Conservation (phyloP, 2,329 filamentous ascomycete genomes). For the Alternaria dauci region DNA sequence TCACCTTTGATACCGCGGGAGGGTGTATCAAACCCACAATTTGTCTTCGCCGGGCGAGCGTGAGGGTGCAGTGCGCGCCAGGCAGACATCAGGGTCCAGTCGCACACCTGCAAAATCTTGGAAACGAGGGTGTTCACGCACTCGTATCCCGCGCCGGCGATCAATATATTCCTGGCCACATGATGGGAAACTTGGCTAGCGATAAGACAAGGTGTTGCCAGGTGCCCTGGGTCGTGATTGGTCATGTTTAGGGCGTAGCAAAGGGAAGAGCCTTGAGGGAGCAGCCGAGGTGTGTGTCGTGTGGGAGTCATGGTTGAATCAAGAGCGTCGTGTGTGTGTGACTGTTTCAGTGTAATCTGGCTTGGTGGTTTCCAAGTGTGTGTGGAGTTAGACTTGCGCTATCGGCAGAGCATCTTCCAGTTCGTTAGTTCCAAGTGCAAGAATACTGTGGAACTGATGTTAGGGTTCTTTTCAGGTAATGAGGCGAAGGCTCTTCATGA, state of each 20-base stretch:
- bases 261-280: constrained; percentile 13
- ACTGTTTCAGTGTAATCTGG: constrained; percentile 23
- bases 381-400: constrained; percentile 2
- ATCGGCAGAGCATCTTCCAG: not conserved
- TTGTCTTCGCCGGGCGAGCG: not conserved
- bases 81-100: constrained; percentile 14
- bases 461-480: constrained; percentile 10
- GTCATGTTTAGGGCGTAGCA: constrained; percentile 19
- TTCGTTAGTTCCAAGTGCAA: not conserved
- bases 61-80: constrained; percentile 1
- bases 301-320: constrained; percentile 9
- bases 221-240: constrained; percentile 5
- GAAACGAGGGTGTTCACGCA: constrained; percentile 10
- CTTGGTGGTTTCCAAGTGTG: not conserved
- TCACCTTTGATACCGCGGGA: not conserved
- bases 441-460: not conserved
- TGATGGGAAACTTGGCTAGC: constrained; percentile 19
- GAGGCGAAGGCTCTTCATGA: constrained; percentile 22
- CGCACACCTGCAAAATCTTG: not conserved
- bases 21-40: constrained; percentile 6
- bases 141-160: constrained; percentile 17
- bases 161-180: constrained; percentile 27
- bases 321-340: constrained; percentile 17
- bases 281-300: constrained; percentile 8
- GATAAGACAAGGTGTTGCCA: constrained; percentile 13